Percentiles rank a stretch among this genome's conserved stretches.
phyloP scores from a whole-genome alignment of 345 rosid species.

The Ceriops zippeliana region DNA sequence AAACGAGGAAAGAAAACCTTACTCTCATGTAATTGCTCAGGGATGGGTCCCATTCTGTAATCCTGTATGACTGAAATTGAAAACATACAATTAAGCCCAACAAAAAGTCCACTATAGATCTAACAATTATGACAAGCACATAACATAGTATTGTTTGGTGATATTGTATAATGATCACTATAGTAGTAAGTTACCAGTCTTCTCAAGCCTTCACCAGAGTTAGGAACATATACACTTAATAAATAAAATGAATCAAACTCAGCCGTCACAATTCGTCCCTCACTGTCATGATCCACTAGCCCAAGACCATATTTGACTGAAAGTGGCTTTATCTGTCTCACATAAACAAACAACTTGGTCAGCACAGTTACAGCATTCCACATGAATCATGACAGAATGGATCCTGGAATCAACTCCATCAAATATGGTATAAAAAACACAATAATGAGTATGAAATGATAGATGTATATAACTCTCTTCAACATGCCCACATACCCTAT shows the following conservation, averaged over 20 bases:
- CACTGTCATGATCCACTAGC: conserved; percentile 71
- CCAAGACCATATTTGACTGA: conserved; percentile 79
- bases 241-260: conserved; percentile 85
- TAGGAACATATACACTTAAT: conserved; percentile 73
- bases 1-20: conserved; percentile 17
- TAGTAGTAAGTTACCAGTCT: conserved; percentile 60
- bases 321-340: conserved; percentile 76
- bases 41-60: conserved; percentile 70
- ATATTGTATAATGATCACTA: conserved; percentile 3
- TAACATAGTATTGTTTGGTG: conserved; percentile 11
- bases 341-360: not conserved
- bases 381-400: too few species aligned
- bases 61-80: conserved; percentile 61
- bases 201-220: conserved; percentile 93
- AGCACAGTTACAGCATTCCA: not conserved
- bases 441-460: too few species aligned
- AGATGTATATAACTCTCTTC: too few species aligned
- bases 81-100: conserved; percentile 14
- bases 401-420: too few species aligned
- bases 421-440: too few species aligned
- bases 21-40: conserved; percentile 81
- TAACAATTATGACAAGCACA: conserved; percentile 3
- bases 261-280: conserved; percentile 84
- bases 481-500: too few species aligned
- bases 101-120: not conserved